Conservation (phyloP, 2,329 filamentous ascomycete genomes). For the Purpureocillium lavendulum region DNA sequence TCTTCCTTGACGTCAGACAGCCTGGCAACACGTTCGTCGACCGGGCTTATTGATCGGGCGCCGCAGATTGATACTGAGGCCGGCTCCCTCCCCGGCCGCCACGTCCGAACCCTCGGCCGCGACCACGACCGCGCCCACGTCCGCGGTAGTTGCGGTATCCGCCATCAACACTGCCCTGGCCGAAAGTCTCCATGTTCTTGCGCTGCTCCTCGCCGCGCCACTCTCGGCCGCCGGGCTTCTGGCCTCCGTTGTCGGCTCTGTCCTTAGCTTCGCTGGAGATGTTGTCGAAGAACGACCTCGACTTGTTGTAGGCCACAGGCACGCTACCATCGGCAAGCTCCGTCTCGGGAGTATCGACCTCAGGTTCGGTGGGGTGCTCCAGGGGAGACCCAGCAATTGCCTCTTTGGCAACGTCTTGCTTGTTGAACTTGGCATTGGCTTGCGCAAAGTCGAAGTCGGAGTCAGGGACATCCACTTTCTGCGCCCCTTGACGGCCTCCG, state of each 20-base stretch:
- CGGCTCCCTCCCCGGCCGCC: slow-evolving; percentile 32
- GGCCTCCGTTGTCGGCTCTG: slow-evolving; percentile 61
- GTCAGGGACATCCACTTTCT: slow-evolving; percentile 80
- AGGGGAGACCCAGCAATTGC: slow-evolving; percentile 71
- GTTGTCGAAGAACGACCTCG: slow-evolving; percentile 92
- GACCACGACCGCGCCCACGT: slow-evolving; percentile 61
- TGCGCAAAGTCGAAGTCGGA: slow-evolving; percentile 86
- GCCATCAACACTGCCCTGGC: slow-evolving; percentile 87
- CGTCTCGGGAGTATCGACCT: slow-evolving; percentile 29
- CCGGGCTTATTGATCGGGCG: slow-evolving; percentile 15
- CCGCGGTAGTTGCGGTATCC: slow-evolving; percentile 71
- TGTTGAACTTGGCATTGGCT: slow-evolving; percentile 40
- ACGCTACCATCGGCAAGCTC: slow-evolving; percentile 30
- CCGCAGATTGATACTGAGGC: slow-evolving; percentile 20
- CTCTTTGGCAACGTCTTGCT: slow-evolving; percentile 65
- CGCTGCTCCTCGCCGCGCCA: slow-evolving; percentile 90
- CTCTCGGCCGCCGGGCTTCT: slow-evolving; percentile 69
- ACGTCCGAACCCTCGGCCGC: slow-evolving; percentile 30
- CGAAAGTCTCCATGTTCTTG: slow-evolving; percentile 96
- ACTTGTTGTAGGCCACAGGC: slow-evolving; percentile 69
- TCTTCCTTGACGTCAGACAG: neutral
- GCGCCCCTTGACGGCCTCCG: slow-evolving; percentile 34
- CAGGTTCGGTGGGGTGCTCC: slow-evolving; percentile 37
- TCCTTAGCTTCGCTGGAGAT: slow-evolving; percentile 93
- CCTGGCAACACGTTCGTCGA: no score